Evolutionary conservation across 1,284 basidiomycete genomes (phyloP).

Genomic region (Sparassis latifolia): DNA sequence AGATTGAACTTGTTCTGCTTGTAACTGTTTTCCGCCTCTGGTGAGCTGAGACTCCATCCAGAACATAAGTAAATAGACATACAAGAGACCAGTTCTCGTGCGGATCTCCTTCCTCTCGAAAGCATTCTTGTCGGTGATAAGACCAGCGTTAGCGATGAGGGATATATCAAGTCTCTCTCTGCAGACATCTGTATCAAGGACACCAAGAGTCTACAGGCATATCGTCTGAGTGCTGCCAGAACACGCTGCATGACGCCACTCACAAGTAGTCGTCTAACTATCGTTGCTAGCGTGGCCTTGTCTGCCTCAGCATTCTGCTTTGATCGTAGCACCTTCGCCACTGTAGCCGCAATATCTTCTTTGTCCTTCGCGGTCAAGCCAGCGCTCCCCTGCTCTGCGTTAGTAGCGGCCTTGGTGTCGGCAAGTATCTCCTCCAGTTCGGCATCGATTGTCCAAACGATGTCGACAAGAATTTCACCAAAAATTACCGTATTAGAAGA

Average conservation of each 20-base stretch:
- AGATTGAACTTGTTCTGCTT: slow-evolving; percentile 99
- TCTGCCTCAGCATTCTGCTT: slow-evolving; percentile 53
- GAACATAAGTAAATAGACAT: slow-evolving; percentile 26
- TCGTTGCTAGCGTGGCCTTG: slow-evolving; percentile 48
- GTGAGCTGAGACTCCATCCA: not conserved
- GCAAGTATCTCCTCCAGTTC: slow-evolving; percentile 63
- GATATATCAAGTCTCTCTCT: slow-evolving; percentile 66
- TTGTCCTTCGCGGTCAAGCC: slow-evolving; percentile 14
- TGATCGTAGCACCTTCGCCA: slow-evolving; percentile 35
- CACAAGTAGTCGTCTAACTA: slow-evolving; percentile 65
- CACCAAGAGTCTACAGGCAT: slow-evolving; percentile 37
- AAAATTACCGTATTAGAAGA: slow-evolving; percentile 39
- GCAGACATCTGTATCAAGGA: slow-evolving; percentile 54
- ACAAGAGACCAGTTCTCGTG: slow-evolving; percentile 75
- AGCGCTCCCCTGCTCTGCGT: slow-evolving; percentile 12
- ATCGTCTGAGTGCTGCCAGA: not conserved
- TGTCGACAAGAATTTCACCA: slow-evolving; percentile 67
- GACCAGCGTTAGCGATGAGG: slow-evolving; percentile 52
- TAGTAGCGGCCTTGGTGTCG: slow-evolving; percentile 42
- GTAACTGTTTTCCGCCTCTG: slow-evolving; percentile 49
- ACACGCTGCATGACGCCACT: slow-evolving; percentile 21
- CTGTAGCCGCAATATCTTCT: slow-evolving; percentile 15
- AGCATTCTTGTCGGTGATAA: slow-evolving; percentile 54
- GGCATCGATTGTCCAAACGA: slow-evolving; percentile 72
- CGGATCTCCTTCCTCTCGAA: slow-evolving; percentile 75